These are phyloP conservation scores for Macaranga tanarius DNA, from an alignment of 441 rosid genomes.

Conservation along the genomic window DNA sequence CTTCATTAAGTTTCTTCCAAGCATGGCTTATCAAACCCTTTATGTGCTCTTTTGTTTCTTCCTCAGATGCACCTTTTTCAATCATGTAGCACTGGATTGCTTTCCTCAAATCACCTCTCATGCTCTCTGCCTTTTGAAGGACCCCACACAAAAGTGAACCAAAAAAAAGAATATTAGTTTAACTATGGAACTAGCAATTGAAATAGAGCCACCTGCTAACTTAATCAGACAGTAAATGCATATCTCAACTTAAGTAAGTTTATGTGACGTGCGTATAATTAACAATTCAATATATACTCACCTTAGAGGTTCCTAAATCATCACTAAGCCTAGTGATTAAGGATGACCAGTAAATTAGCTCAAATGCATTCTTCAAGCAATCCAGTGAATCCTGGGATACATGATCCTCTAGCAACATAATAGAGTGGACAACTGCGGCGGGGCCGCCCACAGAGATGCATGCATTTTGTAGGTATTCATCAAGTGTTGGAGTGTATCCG, in stretches of 20 bases:
- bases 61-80: constrained; percentile 18
- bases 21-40: constrained; percentile 12
- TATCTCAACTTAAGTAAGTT: too few relatives aligned
- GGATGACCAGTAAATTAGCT: neutral
- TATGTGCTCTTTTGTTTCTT: constrained; percentile 23
- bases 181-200: too few relatives aligned
- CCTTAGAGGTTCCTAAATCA: constrained; percentile 1
- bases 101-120: constrained; percentile 27
- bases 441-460: neutral
- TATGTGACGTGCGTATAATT: too few relatives aligned
- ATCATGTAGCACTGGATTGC: constrained; percentile 27
- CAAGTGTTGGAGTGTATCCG: constrained; percentile 15
- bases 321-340: neutral
- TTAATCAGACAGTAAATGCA: too few relatives aligned
- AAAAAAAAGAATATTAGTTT: too few relatives aligned
- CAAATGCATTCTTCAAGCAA: neutral
- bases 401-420: too few relatives aligned
- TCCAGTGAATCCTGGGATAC: neutral
- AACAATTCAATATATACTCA: neutral
- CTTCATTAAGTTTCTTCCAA: constrained; percentile 27
- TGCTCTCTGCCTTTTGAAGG: constrained; percentile 24
- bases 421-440: neutral
- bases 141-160: too few relatives aligned
- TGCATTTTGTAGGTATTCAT: constrained; percentile 27
- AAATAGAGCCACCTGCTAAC: too few relatives aligned